Evolutionary conservation across 2,329 filamentous ascomycete genomes (phyloP).

Genomic region (Clarireedia homoeocarpa): DNA sequence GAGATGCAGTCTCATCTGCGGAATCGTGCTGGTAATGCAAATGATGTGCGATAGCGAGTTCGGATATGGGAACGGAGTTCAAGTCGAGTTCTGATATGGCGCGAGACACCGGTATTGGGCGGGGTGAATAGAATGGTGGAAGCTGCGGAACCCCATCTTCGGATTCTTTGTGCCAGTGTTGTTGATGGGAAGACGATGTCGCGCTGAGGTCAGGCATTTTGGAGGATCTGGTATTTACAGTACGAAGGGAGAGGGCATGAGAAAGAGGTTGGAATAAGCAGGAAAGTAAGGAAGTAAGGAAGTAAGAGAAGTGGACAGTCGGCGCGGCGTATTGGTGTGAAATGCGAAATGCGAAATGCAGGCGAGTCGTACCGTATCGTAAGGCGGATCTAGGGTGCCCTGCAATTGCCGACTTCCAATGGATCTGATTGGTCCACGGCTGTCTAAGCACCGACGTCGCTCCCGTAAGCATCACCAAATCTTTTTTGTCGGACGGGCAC

Average conservation of each 20-base stretch:
- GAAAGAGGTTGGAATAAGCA: neutral
- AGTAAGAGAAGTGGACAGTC: neutral
- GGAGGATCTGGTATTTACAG: neutral
- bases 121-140: constrained; percentile 30
- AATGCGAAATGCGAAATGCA: too few relatives aligned
- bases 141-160: constrained; percentile 23
- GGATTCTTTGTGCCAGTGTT: constrained; percentile 15
- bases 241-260: neutral
- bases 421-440: too few relatives aligned
- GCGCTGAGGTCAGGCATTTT: constrained; percentile 15
- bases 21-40: constrained; percentile 8
- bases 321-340: neutral
- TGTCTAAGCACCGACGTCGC: neutral
- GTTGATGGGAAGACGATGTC: constrained; percentile 4
- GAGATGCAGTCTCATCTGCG: constrained; percentile 1
- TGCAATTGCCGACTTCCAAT: too few relatives aligned
- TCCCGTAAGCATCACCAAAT: neutral
- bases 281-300: neutral
- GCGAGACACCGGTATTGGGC: constrained; percentile 29
- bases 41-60: constrained; percentile 10
- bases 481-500: neutral
- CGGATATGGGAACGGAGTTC: constrained; percentile 15
- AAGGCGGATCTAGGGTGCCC: too few relatives aligned
- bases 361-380: too few relatives aligned
- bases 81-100: constrained; percentile 29